phyloP scores from a whole-genome alignment of 2,329 filamentous ascomycete genomes.

The Aspergillus pseudoviridinutans region DNA sequence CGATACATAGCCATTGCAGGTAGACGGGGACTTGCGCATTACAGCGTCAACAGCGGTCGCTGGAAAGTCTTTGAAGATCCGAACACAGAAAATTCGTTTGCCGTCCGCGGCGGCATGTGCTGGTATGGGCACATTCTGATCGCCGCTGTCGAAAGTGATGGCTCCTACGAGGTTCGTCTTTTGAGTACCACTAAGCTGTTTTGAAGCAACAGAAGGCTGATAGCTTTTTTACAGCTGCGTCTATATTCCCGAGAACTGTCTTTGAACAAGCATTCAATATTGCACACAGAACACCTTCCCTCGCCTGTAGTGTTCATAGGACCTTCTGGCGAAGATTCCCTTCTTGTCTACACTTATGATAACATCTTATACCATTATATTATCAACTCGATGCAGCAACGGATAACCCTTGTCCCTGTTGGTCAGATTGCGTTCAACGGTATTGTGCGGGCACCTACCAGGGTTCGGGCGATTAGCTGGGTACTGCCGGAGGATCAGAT shows the following conservation, averaged over 20 bases:
- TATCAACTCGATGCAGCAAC: slow-evolving; percentile 67
- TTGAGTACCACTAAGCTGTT: not conserved
- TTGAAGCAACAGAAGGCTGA: slow-evolving; percentile 6
- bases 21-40: slow-evolving; percentile 84
- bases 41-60: slow-evolving; percentile 86
- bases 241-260: slow-evolving; percentile 84
- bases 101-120: slow-evolving; percentile 93
- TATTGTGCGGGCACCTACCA: slow-evolving; percentile 86
- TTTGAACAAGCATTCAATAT: slow-evolving; percentile 66
- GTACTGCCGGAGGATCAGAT: slow-evolving; percentile 88
- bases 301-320: slow-evolving; percentile 87
- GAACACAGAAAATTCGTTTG: slow-evolving; percentile 80
- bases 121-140: slow-evolving; percentile 97
- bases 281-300: slow-evolving; percentile 73
- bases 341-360: slow-evolving; percentile 95
- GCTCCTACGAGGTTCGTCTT: slow-evolving; percentile 63
- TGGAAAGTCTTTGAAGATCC: slow-evolving; percentile 92
- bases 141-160: slow-evolving; percentile 82
- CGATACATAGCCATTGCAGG: slow-evolving; percentile 97
- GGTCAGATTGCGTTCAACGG: slow-evolving; percentile 97
- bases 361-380: slow-evolving; percentile 95
- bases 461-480: slow-evolving; percentile 93
- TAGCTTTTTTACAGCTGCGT: slow-evolving; percentile 55
- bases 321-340: slow-evolving; percentile 85
- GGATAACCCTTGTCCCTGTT: slow-evolving; percentile 80